Evolutionary conservation across 106 monocot genomes (phyloP).

Genomic region (Allium sativum): DNA sequence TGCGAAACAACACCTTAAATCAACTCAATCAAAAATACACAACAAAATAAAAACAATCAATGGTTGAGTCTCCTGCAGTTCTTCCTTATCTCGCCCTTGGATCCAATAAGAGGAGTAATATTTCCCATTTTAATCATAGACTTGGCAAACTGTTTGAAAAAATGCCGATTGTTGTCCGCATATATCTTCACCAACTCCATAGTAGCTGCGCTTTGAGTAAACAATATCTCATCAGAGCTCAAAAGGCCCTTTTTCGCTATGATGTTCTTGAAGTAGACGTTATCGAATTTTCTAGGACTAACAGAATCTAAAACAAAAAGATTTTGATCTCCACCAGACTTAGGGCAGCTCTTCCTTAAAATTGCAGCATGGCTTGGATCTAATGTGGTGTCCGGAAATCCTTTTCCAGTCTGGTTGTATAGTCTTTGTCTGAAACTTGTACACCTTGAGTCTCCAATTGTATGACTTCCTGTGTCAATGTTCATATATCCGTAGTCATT

Average conservation of each 20-base stretch:
- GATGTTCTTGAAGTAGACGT: conserved; percentile 13
- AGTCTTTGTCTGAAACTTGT: conserved; percentile 13
- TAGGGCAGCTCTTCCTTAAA: neutral
- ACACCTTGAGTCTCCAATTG: conserved; percentile 5
- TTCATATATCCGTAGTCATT: too few relatives aligned
- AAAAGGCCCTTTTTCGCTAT: conserved; percentile 1
- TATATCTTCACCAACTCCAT: conserved; percentile 2
- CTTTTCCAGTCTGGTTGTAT: conserved; percentile 14
- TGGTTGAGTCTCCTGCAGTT: conserved; percentile 13
- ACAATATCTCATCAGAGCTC: conserved; percentile 9
- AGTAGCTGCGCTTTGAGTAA: neutral
- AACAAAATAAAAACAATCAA: neutral
- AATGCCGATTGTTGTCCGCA: neutral
- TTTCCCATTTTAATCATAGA: conserved; percentile 14
- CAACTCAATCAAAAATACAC: too few relatives aligned
- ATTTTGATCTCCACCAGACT: neutral
- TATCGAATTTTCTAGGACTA: conserved; percentile 6
- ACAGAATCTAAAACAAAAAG: conserved; percentile 1
- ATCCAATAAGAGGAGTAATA: conserved; percentile 4
- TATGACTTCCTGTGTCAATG: conserved; percentile 8
- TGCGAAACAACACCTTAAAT: too few relatives aligned
- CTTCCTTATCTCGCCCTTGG: conserved; percentile 8
- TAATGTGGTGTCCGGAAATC: conserved; percentile 1
- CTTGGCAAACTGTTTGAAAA: conserved; percentile 8
- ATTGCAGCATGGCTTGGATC: neutral